These are phyloP conservation scores for Vanilla planifolia DNA, from an alignment of 106 monocot species.

Conservation along the genomic window DNA sequence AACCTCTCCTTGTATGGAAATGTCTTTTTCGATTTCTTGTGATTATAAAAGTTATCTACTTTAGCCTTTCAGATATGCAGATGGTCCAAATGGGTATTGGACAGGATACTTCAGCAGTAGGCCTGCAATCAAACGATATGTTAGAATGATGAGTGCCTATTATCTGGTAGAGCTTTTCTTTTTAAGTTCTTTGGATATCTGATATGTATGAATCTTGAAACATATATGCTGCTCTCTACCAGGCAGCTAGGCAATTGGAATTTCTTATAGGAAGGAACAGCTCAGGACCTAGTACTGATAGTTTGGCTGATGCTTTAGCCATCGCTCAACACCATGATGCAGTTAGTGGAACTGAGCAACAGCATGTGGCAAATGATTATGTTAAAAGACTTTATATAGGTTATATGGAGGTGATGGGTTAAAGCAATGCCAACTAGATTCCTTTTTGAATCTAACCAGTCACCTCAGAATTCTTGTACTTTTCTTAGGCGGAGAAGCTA, in stretches of 20 bases:
- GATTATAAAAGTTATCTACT: slow-evolving; percentile 7
- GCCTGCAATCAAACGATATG: slow-evolving; percentile 83
- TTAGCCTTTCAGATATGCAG: slow-evolving; percentile 69
- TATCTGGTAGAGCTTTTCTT: slow-evolving; percentile 54
- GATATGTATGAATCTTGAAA: slow-evolving; percentile 1
- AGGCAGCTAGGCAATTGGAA: slow-evolving; percentile 94
- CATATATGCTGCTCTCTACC: neutral
- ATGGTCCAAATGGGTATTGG: slow-evolving; percentile 89
- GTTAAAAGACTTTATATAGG: slow-evolving; percentile 79
- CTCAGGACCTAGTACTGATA: slow-evolving; percentile 50
- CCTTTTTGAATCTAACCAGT: neutral
- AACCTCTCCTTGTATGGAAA: neutral
- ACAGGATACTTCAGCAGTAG: slow-evolving; percentile 98
- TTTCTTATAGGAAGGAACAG: slow-evolving; percentile 61
- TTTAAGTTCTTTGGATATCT: slow-evolving; percentile 10
- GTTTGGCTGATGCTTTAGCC: slow-evolving; percentile 88
- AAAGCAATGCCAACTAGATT: neutral
- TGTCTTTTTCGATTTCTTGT: neutral
- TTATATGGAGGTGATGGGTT: slow-evolving; percentile 55
- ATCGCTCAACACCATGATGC: slow-evolving; percentile 98
- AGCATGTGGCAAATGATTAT: slow-evolving; percentile 97
- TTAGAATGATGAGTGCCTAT: slow-evolving; percentile 80
- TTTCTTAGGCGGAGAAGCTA: slow-evolving; percentile 70
- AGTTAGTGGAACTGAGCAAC: slow-evolving; percentile 92
- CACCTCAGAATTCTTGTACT: neutral